Conservation (phyloP, 129 eudicot genomes). For the Helianthus tuberosus region DNA sequence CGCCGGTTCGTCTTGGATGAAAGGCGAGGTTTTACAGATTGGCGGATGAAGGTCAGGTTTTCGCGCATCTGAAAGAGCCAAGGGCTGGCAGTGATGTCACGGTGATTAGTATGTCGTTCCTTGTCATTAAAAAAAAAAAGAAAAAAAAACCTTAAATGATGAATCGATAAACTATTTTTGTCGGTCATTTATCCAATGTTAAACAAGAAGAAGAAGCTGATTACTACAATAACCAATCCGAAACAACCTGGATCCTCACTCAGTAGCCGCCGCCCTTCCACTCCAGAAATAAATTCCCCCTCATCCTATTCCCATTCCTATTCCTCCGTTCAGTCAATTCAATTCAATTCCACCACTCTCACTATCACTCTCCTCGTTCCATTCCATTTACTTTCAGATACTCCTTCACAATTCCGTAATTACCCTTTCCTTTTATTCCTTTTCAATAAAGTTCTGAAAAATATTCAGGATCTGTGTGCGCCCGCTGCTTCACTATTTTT, state of each 20-base stretch:
- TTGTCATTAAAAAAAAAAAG: too few species aligned
- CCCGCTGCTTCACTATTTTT: constrained; percentile 13
- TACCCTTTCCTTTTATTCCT: not conserved
- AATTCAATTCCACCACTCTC: constrained; percentile 15
- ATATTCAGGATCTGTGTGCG: constrained; percentile 32
- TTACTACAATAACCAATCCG: not conserved
- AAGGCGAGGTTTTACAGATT: too few species aligned
- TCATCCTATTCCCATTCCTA: constrained; percentile 6
- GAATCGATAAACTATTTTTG: not conserved
- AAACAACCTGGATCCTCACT: constrained; percentile 17
- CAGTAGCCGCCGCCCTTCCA: constrained; percentile 28
- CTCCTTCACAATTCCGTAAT: not conserved
- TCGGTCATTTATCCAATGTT: not conserved
- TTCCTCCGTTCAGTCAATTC: constrained; percentile 22
- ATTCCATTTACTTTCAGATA: too few species aligned
- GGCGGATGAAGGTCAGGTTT: too few species aligned
- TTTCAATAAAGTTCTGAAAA: not conserved
- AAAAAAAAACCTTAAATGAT: too few species aligned
- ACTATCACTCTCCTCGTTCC: not conserved
- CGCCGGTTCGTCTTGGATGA: too few species aligned
- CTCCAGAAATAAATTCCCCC: constrained; percentile 9
- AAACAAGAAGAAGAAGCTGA: not conserved
- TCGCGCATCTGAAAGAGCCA: too few species aligned
- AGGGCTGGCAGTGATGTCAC: too few species aligned
- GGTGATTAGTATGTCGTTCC: too few species aligned